Evolutionary conservation across 345 rosid species (phyloP).

Genomic region (Gossypium herbaceum): DNA sequence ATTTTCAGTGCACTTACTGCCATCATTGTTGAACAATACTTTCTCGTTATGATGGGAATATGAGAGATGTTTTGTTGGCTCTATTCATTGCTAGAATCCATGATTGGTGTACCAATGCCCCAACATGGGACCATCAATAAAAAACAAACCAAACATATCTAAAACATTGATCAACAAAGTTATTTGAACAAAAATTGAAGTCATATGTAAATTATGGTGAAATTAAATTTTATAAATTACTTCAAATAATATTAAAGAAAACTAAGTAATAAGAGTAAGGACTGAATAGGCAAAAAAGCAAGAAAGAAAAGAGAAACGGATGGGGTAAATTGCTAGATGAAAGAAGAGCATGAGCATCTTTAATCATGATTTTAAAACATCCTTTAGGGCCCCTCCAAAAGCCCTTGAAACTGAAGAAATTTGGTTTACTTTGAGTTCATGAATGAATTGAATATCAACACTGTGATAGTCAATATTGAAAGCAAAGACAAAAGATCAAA

Average conservation of each 20-base stretch:
- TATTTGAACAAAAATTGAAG: background rate
- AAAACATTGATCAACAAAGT: background rate
- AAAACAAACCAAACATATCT: background rate
- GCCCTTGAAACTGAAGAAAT: background rate
- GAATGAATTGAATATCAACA: constrained; percentile 11
- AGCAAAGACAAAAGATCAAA: constrained; percentile 27
- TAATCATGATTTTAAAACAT: constrained; percentile 26
- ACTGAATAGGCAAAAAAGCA: background rate
- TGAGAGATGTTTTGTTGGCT: background rate
- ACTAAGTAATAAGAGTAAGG: background rate
- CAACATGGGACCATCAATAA: background rate
- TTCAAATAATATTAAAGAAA: background rate
- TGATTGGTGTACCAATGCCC: background rate
- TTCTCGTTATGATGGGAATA: background rate
- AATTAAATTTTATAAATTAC: background rate
- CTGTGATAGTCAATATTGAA: constrained; percentile 50
- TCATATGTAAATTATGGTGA: too few species aligned
- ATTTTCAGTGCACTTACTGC: constrained; percentile 13
- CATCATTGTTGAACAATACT: constrained; percentile 2
- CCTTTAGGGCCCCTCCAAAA: constrained; percentile 26
- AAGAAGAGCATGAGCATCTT: constrained; percentile 31
- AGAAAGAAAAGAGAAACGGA: background rate
- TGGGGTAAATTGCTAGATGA: constrained; percentile 23
- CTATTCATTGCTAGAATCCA: background rate
- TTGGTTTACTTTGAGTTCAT: background rate